Evolutionary conservation across 2,329 filamentous ascomycete genomes (phyloP).

Genomic region (Coniosporium tulheliwenetii): DNA sequence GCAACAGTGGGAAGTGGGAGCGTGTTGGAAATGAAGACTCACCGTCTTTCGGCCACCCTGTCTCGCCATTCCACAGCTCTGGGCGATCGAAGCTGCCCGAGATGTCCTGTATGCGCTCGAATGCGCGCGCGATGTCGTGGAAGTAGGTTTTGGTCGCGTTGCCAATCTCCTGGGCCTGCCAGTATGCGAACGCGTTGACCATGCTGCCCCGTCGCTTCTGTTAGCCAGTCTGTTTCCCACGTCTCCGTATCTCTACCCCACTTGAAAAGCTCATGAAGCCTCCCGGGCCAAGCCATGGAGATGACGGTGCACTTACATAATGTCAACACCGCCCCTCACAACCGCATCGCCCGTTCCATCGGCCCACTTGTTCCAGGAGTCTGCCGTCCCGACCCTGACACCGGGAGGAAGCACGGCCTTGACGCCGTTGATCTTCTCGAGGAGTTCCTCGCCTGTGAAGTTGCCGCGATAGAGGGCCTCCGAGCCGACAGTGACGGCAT

Average conservation of each 20-base stretch:
- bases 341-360: conserved; percentile 53
- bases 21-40: conserved; percentile 2
- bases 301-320: conserved; percentile 28
- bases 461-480: conserved; percentile 56
- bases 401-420: conserved; percentile 34
- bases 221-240: no score
- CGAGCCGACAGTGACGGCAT: conserved; percentile 55
- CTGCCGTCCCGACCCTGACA: conserved; percentile 49
- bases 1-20: conserved; percentile 1
- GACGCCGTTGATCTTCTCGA: conserved; percentile 46
- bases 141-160: conserved; percentile 49
- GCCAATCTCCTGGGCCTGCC: conserved; percentile 45
- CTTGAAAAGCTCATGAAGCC: no score
- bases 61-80: conserved; percentile 56
- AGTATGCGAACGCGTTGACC: conserved; percentile 57
- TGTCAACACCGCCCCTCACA: conserved; percentile 42
- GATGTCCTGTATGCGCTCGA: conserved; percentile 44
- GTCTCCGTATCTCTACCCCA: no score
- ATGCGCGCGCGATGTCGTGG: conserved; percentile 50
- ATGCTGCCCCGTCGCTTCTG: conserved; percentile 22
- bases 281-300: background rate
- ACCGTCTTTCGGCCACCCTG: conserved; percentile 46
- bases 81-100: conserved; percentile 38
- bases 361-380: conserved; percentile 57
- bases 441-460: conserved; percentile 44